A percentile compares a stretch with the other conserved stretches of the same genome.
Conservation (phyloP, 225 moss, liverwort and hornwort genomes). For the Physcomitrium patens region DNA sequence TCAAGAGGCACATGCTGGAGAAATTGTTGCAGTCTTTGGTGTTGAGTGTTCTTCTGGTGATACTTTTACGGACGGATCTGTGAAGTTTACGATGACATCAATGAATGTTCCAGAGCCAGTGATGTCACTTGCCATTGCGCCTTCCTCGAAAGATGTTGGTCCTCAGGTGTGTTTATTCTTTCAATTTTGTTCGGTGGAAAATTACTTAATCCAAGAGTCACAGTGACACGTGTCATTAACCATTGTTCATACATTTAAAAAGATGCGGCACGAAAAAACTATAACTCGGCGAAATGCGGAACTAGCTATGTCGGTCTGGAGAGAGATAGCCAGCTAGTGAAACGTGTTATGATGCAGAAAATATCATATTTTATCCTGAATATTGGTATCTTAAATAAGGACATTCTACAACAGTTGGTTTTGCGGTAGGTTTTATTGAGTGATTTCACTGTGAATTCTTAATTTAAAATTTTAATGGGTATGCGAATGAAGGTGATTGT, state of each 20-base stretch:
- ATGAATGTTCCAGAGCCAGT: constrained; percentile 86
- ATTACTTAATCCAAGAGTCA: too few relatives aligned
- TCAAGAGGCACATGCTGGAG: constrained; percentile 71
- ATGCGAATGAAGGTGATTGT: neutral
- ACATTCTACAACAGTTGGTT: neutral
- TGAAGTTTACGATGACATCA: constrained; percentile 76
- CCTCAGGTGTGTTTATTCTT: constrained; percentile 54
- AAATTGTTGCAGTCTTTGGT: constrained; percentile 78
- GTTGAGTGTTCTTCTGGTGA: constrained; percentile 82
- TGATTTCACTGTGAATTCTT: too few relatives aligned
- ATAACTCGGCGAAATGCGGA: too few relatives aligned
- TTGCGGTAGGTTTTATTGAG: neutral
- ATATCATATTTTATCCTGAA: neutral
- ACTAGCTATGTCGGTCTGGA: too few relatives aligned
- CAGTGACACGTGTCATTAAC: too few relatives aligned
- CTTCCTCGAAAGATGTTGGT: constrained; percentile 72
- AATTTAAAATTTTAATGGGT: neutral
- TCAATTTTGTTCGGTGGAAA: neutral
- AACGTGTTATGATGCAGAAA: neutral
- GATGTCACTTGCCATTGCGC: constrained; percentile 80
- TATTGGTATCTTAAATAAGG: neutral
- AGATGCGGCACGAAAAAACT: too few relatives aligned
- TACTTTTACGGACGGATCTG: constrained; percentile 70
- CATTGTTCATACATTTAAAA: too few relatives aligned
- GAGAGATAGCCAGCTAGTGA: neutral